Evolutionary conservation across 2,329 filamentous ascomycete genomes (phyloP), one percentile per base, ranked within the genome.

Genomic region (Salinomyces thailandicus): DNA sequence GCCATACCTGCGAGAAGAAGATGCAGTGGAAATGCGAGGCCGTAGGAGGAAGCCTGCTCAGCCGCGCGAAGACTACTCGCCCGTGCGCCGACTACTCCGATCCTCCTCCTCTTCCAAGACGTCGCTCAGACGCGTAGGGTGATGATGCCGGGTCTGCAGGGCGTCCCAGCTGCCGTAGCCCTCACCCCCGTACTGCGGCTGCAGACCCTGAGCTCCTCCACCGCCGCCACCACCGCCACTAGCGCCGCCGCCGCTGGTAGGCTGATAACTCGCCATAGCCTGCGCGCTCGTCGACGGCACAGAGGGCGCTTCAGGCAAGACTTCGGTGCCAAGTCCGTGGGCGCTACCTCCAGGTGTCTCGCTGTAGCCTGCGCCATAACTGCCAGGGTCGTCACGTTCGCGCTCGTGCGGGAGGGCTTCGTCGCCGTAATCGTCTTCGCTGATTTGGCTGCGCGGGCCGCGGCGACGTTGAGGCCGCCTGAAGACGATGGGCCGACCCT

Each of bases 91-190:
- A 38, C 48, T 53, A 38, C 58, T 57, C 33, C 54, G 46, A 44
- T 58, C 53, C 61, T 93, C 85, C 48, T 91, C 84, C 45, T 93
- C 81, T 54, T 85, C 85, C 54, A 91, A 71, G 18, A 94, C 86
- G 61, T 93, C 86, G 58, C 85, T 93, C 44, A 94, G 66, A 38
- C 87, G 69, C 6, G 86, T 93, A 0, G 86, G 86, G 61, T 94
- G 85, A 48, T 91, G 84, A 59, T 93, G 86, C 38, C 36, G 41
- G 24, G 44, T 73, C 16, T 80, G 79, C 44, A 85, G 67, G n/a
- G 64, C 62, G 45, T 91, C 83, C 84, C 85, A 93, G 4, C 43
- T 46, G 12, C 75, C 79, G 2, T 77, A 71, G 1, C 74, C 72
- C 12, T 85, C 80, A 13, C 53, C 53, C 44, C 42, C 57, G 50